Conservation (phyloP, 345 rosid genomes). For the Corymbia maculata region DNA sequence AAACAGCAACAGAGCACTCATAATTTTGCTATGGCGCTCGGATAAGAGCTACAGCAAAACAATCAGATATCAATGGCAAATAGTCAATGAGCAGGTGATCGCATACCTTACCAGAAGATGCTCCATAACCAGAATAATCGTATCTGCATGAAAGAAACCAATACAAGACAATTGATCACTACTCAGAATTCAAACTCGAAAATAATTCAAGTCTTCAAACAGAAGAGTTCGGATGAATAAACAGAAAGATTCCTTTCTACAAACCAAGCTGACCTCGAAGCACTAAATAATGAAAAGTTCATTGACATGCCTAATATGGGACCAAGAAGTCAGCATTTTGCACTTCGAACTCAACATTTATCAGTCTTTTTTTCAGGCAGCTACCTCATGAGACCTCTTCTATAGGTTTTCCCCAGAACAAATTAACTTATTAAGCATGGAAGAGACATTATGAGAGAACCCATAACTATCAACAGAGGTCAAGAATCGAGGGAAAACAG, state of each 20-base stretch:
- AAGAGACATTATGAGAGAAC: neutral
- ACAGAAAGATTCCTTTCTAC: neutral
- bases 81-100: neutral
- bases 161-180: neutral
- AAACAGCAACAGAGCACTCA: neutral
- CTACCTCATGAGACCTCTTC: neutral
- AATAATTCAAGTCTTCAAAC: neutral
- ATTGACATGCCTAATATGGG: neutral
- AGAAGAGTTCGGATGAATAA: neutral
- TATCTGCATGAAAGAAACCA: conserved; percentile 38
- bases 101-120: conserved; percentile 90
- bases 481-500: neutral
- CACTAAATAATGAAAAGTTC: neutral
- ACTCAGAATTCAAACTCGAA: neutral
- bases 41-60: neutral
- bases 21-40: neutral
- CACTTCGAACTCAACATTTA: neutral
- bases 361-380: neutral
- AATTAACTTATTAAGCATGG: neutral
- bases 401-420: neutral
- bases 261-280: neutral
- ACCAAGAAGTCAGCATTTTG: neutral
- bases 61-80: neutral
- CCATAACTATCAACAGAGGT: neutral
- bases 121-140: conserved; percentile 99